Evolutionary conservation across 2,329 filamentous ascomycete species (phyloP).

Genomic region (Ceratocystis alfenasii): DNA sequence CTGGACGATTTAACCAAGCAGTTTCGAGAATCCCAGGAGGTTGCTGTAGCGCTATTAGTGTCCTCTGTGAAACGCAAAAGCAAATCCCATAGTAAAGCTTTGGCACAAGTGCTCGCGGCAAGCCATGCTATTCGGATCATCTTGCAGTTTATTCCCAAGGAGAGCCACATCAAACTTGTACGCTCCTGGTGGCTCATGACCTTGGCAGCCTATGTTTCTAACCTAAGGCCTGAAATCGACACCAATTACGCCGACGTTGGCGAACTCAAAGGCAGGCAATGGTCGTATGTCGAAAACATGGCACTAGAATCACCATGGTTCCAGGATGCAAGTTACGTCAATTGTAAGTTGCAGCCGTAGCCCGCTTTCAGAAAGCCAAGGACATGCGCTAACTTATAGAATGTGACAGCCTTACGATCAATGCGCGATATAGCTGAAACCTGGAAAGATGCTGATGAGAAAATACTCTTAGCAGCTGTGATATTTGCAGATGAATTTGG

Average conservation of each 20-base stretch:
- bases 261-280: constrained; percentile 54
- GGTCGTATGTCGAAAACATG: constrained; percentile 63
- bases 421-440: constrained; percentile 62
- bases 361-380: background rate
- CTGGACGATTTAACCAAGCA: constrained; percentile 52
- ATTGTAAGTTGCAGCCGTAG: constrained; percentile 41
- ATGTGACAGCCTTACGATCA: constrained; percentile 42
- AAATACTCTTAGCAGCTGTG: constrained; percentile 56
- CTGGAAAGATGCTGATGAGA: constrained; percentile 58
- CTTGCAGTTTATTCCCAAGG: constrained; percentile 60
- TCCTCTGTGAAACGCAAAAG: constrained; percentile 45
- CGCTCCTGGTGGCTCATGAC: constrained; percentile 84
- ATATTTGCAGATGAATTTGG: constrained; percentile 62
- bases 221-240: constrained; percentile 60
- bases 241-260: constrained; percentile 47
- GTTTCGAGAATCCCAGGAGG: constrained; percentile 59
- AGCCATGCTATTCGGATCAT: constrained; percentile 82
- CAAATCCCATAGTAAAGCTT: constrained; percentile 68
- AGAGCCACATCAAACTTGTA: constrained; percentile 61
- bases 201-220: constrained; percentile 63
- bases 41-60: constrained; percentile 50
- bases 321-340: constrained; percentile 73
- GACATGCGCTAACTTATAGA: constrained; percentile 6
- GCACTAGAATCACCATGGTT: constrained; percentile 56
- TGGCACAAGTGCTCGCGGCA: constrained; percentile 70